phyloP scores from a whole-genome alignment of 2,329 filamentous ascomycete genomes.

The Colletotrichum viniferum region DNA sequence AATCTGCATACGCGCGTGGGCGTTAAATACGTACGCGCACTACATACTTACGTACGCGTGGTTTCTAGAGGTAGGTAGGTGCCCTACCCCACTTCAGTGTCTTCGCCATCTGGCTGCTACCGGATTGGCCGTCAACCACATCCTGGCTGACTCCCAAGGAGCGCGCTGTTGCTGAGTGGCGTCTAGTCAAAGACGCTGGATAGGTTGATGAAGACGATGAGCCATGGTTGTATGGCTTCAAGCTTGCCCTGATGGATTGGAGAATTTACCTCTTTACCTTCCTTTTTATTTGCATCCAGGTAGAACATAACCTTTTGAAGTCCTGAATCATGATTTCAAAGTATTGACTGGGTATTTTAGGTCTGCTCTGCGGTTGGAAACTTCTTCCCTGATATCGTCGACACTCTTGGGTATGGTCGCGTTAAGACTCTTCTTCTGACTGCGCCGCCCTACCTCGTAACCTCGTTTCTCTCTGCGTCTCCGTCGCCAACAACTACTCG shows the following conservation, averaged over 20 bases:
- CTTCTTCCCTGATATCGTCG: conserved; percentile 68
- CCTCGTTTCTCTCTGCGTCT: neutral
- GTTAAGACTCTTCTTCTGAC: conserved; percentile 61
- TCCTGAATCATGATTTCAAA: neutral
- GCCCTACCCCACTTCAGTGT: too few species aligned
- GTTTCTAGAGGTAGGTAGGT: too few species aligned
- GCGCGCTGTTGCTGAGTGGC: conserved; percentile 55
- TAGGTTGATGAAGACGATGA: conserved; percentile 43
- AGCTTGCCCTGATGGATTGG: conserved; percentile 57
- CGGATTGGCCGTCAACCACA: conserved; percentile 57
- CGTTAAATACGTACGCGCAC: too few species aligned
- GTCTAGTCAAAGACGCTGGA: conserved; percentile 51
- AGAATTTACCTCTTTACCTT: conserved; percentile 30
- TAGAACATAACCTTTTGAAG: neutral
- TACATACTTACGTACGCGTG: too few species aligned
- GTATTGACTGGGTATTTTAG: conserved; percentile 23
- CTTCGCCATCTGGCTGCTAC: conserved; percentile 40
- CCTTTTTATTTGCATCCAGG: neutral
- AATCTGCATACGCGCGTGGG: too few species aligned
- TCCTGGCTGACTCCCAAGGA: conserved; percentile 54
- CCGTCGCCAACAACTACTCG: neutral
- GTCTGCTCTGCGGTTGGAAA: conserved; percentile 61
- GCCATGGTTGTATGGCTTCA: conserved; percentile 43
- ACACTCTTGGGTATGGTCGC: conserved; percentile 61
- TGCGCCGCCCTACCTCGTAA: conserved; percentile 36